Base-by-base conservation (phyloP, 108 stramenopile species). In the Cyclotella choctawhatcheeana region DNA sequence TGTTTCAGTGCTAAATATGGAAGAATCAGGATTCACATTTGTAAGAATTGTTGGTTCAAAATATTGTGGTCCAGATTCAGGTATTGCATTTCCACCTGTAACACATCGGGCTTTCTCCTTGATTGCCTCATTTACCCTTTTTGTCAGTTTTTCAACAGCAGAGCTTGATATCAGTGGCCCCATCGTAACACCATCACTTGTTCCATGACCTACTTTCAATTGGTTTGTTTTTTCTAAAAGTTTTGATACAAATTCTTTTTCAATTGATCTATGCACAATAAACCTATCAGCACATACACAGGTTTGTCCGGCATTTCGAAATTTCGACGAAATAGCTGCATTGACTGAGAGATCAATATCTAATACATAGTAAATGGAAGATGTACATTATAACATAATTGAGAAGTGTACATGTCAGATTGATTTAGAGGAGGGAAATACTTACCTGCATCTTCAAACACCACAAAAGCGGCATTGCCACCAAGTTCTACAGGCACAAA, bases 251-350 rank as follows among this genome's bases (percentile, higher is more conserved):
- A 96, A 97, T 62, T 93, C 87, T 16, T 93, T 90, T 32, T 91
- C 76, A 43, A 96, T 70, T 14, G 83, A 80, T 21, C 65, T 60
- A 50, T 97, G 96, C 6, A 98, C 77, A 43, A 97, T 52, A 62
- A 98, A 93, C 14, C 96, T 87, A 84, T 97, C 96, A 51, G 97
- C 82, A 71, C 92, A 93, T 16, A 97, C 94, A 79, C 98, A 98
- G 0, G 97, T 94, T 82, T 98, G 98, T 2, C 96, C 96, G 3
- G 90, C 88, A 85, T 97, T 93, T 10, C 97, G 83, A 77, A 93
- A 98, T 69, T 97, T 97, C 64, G 86, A 71, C 3, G 88, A 73
- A 70, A 97, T 84, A 21, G 92, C 90, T 22, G 88, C 91, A 24
- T 67, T 56, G 5, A 97, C 88, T 24, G 97, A 96, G 45, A 86